Evolutionary conservation across 305 asterid genomes (phyloP), one percentile per base, ranked within the genome.

Genomic region (Fraxinus velutina): DNA sequence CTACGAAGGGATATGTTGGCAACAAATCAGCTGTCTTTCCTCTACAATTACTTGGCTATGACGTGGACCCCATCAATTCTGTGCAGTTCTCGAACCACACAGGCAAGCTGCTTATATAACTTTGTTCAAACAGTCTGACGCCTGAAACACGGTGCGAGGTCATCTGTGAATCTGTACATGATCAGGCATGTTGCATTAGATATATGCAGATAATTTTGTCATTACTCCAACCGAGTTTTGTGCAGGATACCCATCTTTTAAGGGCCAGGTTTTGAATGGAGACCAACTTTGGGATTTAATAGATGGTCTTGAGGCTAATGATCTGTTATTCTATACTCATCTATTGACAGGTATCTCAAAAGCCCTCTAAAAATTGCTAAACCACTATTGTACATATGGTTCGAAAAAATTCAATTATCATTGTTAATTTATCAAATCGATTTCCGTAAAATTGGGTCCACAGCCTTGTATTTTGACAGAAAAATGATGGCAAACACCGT

Each of bases 61-160:
- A 96, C 29, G 99, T 94, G 79, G 98, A 96, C 82, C 97, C 97
- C 21, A 91, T 96, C 83, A 94, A 96, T 85, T 96, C 99, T 17
- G 99, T 96, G 24, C 98, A 96, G 86, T 96, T 96, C 90, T 96
- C 99, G 15, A 96, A 96, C 89, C 98, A 94, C 91, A 96, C 99
- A 90, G 99, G 99, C 93, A 94, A 94, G 94, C 91, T 86, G 89
- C 90, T 92, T 88, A 83, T 82, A 81, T 79, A 81, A 80, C 86
- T 91, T 88, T 83, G 52, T 83, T 89, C 84, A 82, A 81, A 66
- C 86, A 77, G 71, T 82, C 85, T 84, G 88, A 86, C 75, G 88
- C 84, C 88, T 80, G 84, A 84, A 87, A 76, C 85, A 78, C 24
- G 84, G 91, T 86, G 88, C 81, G 82, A 85, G 82, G 86, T 83